A percentile compares a stretch with the other conserved stretches of the same genome.
Conservation (phyloP, 768 basidiomycete species). For the Amanita thiersii region DNA sequence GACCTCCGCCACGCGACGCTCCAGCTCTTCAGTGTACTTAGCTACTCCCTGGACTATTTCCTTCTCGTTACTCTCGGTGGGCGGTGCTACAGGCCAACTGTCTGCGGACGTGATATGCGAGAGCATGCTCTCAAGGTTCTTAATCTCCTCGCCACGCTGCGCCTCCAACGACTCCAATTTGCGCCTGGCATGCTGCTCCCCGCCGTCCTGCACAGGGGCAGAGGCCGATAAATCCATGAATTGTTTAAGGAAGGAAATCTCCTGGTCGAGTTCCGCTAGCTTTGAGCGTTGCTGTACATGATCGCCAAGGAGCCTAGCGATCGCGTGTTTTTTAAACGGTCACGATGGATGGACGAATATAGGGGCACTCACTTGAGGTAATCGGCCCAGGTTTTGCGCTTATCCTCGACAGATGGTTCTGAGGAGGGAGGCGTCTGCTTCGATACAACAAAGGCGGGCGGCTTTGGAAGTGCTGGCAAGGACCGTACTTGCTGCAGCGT, state of each 20-base stretch:
- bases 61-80: slow-evolving; percentile 13
- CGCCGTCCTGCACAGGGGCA: slow-evolving; percentile 12
- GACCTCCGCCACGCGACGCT: slow-evolving; percentile 15
- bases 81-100: slow-evolving; percentile 20
- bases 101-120: slow-evolving; percentile 15
- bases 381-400: slow-evolving; percentile 15
- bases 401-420: slow-evolving; percentile 13
- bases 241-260: slow-evolving; percentile 11
- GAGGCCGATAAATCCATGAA: slow-evolving; percentile 12
- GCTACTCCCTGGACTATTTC: slow-evolving; percentile 15
- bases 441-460: slow-evolving; percentile 10
- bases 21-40: slow-evolving; percentile 15
- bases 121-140: slow-evolving; percentile 12
- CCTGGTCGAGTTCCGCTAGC: slow-evolving; percentile 12
- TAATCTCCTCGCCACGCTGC: slow-evolving; percentile 14
- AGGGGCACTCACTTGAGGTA: slow-evolving; percentile 16
- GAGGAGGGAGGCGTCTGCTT: slow-evolving; percentile 6
- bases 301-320: slow-evolving; percentile 10
- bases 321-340: no score
- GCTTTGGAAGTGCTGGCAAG: slow-evolving; percentile 13
- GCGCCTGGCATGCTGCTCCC: slow-evolving; percentile 6
- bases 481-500: slow-evolving; percentile 7
- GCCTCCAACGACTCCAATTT: slow-evolving; percentile 15
- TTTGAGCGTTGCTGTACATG: slow-evolving; percentile 9
- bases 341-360: background rate